Base-by-base conservation (phyloP, 805 yeast genomes). In the Lipomyces sp. region DNA sequence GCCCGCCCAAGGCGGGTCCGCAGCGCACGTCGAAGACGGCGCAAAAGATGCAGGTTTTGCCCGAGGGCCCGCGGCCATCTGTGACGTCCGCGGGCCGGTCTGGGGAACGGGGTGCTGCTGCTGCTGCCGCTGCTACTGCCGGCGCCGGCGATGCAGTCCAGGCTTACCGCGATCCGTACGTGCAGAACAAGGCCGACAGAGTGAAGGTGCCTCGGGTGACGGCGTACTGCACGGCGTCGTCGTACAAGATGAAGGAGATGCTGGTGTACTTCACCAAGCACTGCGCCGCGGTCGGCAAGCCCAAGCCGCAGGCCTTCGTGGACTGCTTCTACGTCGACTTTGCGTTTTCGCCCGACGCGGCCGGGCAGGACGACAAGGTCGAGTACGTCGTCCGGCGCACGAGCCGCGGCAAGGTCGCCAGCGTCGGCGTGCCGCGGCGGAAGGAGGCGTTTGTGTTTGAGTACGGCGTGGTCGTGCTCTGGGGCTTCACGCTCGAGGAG, bases 391-490 rank as follows among this genome's bases (percentile, higher is more conserved):
- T 10, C 10, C 29, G 29, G 29, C 29, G 29, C 10, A 26, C 29
- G 10, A 10, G 10, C 10, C 6, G 29, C 29, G 29, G 29, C 10
- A 10, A 7, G 10, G 29, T 7, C 10, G 44, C 6, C 8, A 5
- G 43, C 22, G 44, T 16, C 4, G 19, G 22, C 21, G 36, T 8
- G 36, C 28, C 33, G 21, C 26, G 22, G 36, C 5, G 40, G 43
- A 31, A 35, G 39, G 26, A 28, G n/a, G 44, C 26, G 7, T 93
- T 90, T 64, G 73, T 93, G 6, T 93, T 93, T 71, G 96, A 90
- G 63, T 93, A 93, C 68, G 98, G 98, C 19, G 98, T 93, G n/a
- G 82, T 88, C 29, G 95, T 93, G 1, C 70, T 93, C 73, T 93
- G 98, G 98, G 98, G 98, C 0, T 93, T 87, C 63, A 80, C 88